A percentile compares a stretch with the other conserved stretches of the same genome.
Evolutionary conservation across 805 yeast genomes (phyloP).

Genomic region (Candida verbasci): DNA sequence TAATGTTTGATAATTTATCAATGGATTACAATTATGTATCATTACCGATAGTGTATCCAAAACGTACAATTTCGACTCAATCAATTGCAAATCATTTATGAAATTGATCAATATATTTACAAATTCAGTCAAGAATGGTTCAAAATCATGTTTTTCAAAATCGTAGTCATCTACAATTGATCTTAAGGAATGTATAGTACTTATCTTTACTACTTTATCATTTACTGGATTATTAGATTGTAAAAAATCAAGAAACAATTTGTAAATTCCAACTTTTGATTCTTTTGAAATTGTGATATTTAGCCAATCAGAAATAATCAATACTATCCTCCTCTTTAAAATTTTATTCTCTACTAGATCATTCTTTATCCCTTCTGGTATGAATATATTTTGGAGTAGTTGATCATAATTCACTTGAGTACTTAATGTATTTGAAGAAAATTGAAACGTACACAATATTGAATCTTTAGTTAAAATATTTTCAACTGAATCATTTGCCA

Average conservation of each 20-base stretch:
- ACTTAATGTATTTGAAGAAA: constrained; percentile 63
- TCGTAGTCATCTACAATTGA: constrained; percentile 82
- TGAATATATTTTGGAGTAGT: constrained; percentile 51
- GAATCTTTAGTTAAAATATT: constrained; percentile 73
- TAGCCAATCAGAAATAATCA: constrained; percentile 79
- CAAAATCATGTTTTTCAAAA: constrained; percentile 63
- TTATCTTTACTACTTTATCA: constrained; percentile 77
- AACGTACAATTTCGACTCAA: constrained; percentile 75
- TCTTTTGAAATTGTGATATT: constrained; percentile 58
- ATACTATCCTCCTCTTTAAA: constrained; percentile 70
- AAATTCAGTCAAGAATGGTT: constrained; percentile 56
- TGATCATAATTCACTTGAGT: constrained; percentile 67
- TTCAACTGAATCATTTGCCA: constrained; percentile 25
- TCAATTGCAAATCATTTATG: constrained; percentile 46
- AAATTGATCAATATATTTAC: constrained; percentile 47
- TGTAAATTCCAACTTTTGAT: constrained; percentile 55
- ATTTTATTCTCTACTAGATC: constrained; percentile 50
- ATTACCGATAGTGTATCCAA: constrained; percentile 64
- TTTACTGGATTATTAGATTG: constrained; percentile 40
- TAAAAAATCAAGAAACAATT: constrained; percentile 50
- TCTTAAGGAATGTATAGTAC: constrained; percentile 67
- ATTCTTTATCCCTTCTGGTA: constrained; percentile 59
- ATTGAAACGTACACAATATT: constrained; percentile 75
- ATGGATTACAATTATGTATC: constrained; percentile 60
- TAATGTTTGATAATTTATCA: constrained; percentile 49